phyloP scores from a whole-genome alignment of 371 early-diverging fungal genomes.

The Dipsacomyces acuminosporus region DNA sequence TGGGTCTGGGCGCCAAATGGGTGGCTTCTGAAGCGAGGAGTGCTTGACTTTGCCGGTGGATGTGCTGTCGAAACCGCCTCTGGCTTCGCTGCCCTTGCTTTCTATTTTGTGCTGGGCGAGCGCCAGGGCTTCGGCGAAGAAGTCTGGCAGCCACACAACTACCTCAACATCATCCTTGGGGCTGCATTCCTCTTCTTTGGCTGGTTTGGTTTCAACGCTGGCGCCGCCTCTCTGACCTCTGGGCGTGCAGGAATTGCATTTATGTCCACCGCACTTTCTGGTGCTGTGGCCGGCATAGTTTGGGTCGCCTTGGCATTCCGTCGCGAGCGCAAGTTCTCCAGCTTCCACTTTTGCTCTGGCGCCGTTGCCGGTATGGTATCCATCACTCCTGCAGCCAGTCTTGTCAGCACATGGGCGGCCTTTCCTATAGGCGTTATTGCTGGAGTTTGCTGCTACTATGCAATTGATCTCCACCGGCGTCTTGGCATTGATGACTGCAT shows the following conservation, averaged over 20 bases:
- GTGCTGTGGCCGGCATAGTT: slow-evolving; percentile 62
- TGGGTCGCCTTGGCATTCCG: slow-evolving; percentile 73
- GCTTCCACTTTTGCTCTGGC: slow-evolving; percentile 80
- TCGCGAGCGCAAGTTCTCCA: slow-evolving; percentile 60
- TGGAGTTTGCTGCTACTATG: slow-evolving; percentile 60
- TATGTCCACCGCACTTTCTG: slow-evolving; percentile 68
- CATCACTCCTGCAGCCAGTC: slow-evolving; percentile 74
- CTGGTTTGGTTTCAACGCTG: slow-evolving; percentile 61
- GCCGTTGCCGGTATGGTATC: slow-evolving; percentile 80
- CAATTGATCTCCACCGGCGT: slow-evolving; percentile 57
- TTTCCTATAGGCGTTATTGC: slow-evolving; percentile 63
- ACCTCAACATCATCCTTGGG: slow-evolving; percentile 75
- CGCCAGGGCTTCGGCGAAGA: slow-evolving; percentile 61
- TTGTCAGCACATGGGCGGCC: slow-evolving; percentile 63
- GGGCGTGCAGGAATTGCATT: slow-evolving; percentile 70
- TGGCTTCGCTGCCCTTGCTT: slow-evolving; percentile 78
- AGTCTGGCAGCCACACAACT: slow-evolving; percentile 69
- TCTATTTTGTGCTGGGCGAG: slow-evolving; percentile 72
- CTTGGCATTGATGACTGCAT: slow-evolving; percentile 72
- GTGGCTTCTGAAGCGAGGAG: slow-evolving; percentile 65
- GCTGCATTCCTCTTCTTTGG: slow-evolving; percentile 79
- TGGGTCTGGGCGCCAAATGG: slow-evolving; percentile 80
- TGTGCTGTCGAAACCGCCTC: slow-evolving; percentile 82
- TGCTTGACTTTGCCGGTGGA: slow-evolving; percentile 83
- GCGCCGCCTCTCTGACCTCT: slow-evolving; percentile 65